These are phyloP conservation scores for Metschnikowia orientalis DNA, from an alignment of 805 yeast genomes.

Conservation along the genomic window DNA sequence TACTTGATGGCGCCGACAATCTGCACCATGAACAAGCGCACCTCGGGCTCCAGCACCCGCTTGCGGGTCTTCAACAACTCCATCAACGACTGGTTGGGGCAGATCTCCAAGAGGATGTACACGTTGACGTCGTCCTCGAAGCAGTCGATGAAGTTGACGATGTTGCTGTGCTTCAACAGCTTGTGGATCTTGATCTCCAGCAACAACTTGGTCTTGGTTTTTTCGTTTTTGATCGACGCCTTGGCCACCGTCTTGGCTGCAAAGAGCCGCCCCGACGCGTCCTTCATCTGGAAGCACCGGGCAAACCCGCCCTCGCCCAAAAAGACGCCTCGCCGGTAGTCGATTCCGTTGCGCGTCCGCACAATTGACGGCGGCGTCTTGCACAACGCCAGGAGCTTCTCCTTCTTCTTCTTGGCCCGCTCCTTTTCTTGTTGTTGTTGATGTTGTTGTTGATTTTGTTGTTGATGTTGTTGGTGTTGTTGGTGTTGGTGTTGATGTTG, in stretches of 20 bases:
- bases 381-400: slow-evolving; percentile 84
- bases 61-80: slow-evolving; percentile 84
- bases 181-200: slow-evolving; percentile 96
- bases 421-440: slow-evolving; percentile 21
- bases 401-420: slow-evolving; percentile 61
- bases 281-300: slow-evolving; percentile 94
- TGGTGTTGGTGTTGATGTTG: too few species aligned
- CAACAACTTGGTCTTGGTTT: slow-evolving; percentile 78
- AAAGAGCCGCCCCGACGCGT: slow-evolving; percentile 75
- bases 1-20: slow-evolving; percentile 91
- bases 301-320: slow-evolving; percentile 99
- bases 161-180: slow-evolving; percentile 79
- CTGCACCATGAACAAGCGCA: slow-evolving; percentile 83
- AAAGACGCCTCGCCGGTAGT: slow-evolving; percentile 84
- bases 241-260: slow-evolving; percentile 99
- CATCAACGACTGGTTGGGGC: slow-evolving; percentile 93
- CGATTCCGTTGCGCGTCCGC: slow-evolving; percentile 79
- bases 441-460: too few species aligned
- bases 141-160: slow-evolving; percentile 91
- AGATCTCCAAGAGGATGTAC: slow-evolving; percentile 87
- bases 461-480: slow-evolving; percentile 15
- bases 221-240: slow-evolving; percentile 84
- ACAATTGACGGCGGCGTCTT: slow-evolving; percentile 96
- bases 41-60: slow-evolving; percentile 86
- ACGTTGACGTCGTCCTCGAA: slow-evolving; percentile 96